phyloP scores from a whole-genome alignment of 768 basidiomycete species.

The Strobilomyces confusus region DNA sequence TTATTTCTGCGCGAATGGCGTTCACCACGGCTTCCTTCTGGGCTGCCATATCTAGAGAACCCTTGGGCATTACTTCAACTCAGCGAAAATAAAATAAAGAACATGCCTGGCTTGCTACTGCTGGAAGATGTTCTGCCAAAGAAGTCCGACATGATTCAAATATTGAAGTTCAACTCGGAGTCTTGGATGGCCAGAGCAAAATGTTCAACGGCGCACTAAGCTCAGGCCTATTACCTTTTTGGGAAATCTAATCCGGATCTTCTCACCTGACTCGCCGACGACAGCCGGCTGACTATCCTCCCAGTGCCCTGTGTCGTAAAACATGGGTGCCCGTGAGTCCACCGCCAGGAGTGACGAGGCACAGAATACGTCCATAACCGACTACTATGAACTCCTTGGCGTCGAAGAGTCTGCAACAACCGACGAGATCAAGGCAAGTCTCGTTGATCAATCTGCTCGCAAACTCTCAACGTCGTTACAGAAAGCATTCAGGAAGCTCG shows the following conservation, averaged over 20 bases:
- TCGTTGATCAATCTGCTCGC: neutral
- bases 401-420: slow-evolving; percentile 77
- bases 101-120: slow-evolving; percentile 25
- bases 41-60: slow-evolving; percentile 29
- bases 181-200: neutral
- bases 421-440: slow-evolving; percentile 82
- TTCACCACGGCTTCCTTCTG: slow-evolving; percentile 52
- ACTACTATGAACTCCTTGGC: slow-evolving; percentile 82
- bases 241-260: slow-evolving; percentile 1
- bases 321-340: slow-evolving; percentile 73
- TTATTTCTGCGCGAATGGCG: slow-evolving; percentile 65
- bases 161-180: neutral
- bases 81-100: neutral
- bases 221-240: slow-evolving; percentile 4
- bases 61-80: neutral
- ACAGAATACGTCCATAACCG: slow-evolving; percentile 34
- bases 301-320: neutral
- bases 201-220: neutral
- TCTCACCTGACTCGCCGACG: neutral
- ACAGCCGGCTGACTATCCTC: neutral
- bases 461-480: slow-evolving; percentile 28
- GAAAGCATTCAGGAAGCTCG: slow-evolving; percentile 81
- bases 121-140: slow-evolving; percentile 38
- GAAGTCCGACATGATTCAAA: slow-evolving; percentile 49
- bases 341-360: slow-evolving; percentile 34